Evolutionary conservation across 257 asterid genomes (phyloP).

Genomic region (Forsythia viridissima): DNA sequence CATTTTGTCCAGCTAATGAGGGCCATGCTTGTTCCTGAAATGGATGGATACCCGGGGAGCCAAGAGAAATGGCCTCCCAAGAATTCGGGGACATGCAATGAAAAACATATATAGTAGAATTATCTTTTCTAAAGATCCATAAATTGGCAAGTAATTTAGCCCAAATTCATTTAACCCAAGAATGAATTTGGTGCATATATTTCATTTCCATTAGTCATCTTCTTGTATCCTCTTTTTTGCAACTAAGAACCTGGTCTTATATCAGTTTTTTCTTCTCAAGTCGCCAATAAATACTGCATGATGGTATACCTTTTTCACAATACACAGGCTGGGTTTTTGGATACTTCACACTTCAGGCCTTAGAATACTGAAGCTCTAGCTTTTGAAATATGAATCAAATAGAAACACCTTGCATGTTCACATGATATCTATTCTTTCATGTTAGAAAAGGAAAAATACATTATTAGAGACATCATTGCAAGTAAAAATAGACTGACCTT

Average conservation of each 20-base stretch:
- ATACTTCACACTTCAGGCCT: not conserved
- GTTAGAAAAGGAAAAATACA: not conserved
- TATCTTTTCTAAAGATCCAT: not conserved
- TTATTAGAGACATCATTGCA: not conserved
- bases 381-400: slow-evolving; percentile 11
- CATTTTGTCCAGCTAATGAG: not conserved
- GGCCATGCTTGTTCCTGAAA: not conserved
- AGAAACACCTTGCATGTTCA: slow-evolving; percentile 11
- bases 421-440: slow-evolving; percentile 1
- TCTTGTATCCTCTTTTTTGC: not conserved
- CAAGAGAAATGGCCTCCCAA: not conserved
- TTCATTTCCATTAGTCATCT: not conserved
- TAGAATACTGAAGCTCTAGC: not conserved
- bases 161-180: not conserved
- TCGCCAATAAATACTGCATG: not conserved
- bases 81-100: not conserved
- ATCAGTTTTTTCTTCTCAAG: not conserved
- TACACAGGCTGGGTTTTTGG: not conserved
- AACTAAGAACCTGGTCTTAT: not conserved
- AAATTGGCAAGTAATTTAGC: not conserved
- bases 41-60: not conserved
- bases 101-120: not conserved
- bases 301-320: not conserved
- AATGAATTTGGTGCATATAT: not conserved
- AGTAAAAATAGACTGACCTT: slow-evolving; percentile 69